phyloP scores from a whole-genome alignment of 208 protist species.

The Tritrichomonas musculus region DNA sequence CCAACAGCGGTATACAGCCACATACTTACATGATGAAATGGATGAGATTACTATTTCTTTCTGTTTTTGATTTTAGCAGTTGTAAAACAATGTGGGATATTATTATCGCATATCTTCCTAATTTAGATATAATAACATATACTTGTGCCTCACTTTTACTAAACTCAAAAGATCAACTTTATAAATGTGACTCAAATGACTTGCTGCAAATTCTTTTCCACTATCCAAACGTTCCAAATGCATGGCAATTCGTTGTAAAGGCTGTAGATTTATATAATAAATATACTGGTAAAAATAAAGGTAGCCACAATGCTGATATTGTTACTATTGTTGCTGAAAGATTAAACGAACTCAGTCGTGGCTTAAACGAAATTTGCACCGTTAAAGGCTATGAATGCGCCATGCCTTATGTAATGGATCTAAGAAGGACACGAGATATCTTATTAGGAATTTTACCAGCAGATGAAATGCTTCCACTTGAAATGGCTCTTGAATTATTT shows the following conservation, averaged over 20 bases:
- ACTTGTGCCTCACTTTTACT: background rate
- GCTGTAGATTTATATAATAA: background rate
- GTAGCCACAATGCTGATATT: background rate
- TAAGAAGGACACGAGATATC: conserved; percentile 12
- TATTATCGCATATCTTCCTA: background rate
- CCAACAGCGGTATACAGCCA: background rate
- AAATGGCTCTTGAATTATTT: background rate
- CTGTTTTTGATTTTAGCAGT: background rate
- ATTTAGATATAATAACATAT: background rate
- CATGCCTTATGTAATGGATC: conserved; percentile 2
- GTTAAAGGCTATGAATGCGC: background rate
- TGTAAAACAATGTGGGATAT: background rate
- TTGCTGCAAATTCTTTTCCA: background rate
- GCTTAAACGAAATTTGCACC: background rate
- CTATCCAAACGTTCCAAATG: background rate
- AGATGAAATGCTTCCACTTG: background rate
- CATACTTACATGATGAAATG: background rate
- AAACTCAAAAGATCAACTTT: background rate
- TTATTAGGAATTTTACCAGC: background rate
- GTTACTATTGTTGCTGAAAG: background rate
- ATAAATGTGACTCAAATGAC: background rate
- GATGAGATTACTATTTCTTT: background rate
- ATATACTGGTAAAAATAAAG: background rate
- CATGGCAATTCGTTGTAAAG: background rate
- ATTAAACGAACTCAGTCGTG: background rate